A percentile compares a stretch with the other conserved stretches of the same genome.
phyloP scores from a whole-genome alignment of 2,329 filamentous ascomycete genomes.

The Exserohilum rostratum region DNA sequence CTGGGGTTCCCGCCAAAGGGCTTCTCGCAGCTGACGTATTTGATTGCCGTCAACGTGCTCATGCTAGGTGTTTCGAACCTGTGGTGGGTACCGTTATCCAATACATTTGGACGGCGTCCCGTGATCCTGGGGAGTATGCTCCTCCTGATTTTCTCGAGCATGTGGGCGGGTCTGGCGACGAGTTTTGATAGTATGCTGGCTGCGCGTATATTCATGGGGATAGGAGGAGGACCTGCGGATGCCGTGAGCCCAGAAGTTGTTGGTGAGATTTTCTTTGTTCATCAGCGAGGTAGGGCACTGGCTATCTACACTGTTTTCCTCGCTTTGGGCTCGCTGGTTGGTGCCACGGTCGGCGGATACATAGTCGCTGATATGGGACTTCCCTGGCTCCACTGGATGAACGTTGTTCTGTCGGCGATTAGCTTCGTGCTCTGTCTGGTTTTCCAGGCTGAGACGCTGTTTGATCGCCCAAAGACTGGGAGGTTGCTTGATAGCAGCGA shows the following conservation, averaged over 20 bases:
- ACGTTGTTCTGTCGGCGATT: constrained; percentile 44
- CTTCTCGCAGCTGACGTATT: constrained; percentile 43
- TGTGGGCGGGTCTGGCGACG: constrained; percentile 50
- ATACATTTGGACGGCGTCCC: constrained; percentile 50
- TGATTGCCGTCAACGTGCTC: constrained; percentile 49
- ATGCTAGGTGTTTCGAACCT: constrained; percentile 49
- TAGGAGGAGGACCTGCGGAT: constrained; percentile 47
- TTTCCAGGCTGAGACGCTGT: constrained; percentile 50
- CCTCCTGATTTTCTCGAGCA: constrained; percentile 42
- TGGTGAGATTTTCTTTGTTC: constrained; percentile 52
- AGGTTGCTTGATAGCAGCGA: too few relatives aligned
- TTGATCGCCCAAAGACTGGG: constrained; percentile 48
- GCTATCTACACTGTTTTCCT: constrained; percentile 53
- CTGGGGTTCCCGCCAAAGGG: constrained; percentile 38
- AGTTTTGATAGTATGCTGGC: constrained; percentile 46
- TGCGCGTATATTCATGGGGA: constrained; percentile 48
- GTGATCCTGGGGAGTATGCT: constrained; percentile 46
- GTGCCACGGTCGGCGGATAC: constrained; percentile 50
- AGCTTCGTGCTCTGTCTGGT: constrained; percentile 44
- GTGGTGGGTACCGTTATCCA: constrained; percentile 51
- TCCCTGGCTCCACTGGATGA: constrained; percentile 51
- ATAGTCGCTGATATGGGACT: constrained; percentile 47
- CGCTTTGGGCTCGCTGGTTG: constrained; percentile 46
- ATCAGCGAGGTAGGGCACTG: constrained; percentile 51
- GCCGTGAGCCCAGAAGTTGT: constrained; percentile 50